Conservation (phyloP, 345 rosid species). For the Erysimum cheiranthoides region DNA sequence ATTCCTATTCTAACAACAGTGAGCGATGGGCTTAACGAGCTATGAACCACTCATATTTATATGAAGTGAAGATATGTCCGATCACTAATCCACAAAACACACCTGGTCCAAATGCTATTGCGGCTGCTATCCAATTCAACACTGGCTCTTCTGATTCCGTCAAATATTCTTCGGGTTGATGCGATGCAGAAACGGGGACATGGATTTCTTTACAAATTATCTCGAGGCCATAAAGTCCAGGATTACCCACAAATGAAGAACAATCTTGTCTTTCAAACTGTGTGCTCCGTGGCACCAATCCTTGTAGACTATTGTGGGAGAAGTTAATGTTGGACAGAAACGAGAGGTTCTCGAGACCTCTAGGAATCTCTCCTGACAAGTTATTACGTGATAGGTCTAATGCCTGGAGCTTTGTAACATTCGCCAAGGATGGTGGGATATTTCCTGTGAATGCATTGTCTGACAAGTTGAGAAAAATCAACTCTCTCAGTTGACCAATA, state of each 20-base stretch:
- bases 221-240: neutral
- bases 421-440: conserved; percentile 11
- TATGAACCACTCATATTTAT: conserved; percentile 2
- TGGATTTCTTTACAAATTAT: neutral
- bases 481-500: neutral
- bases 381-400: conserved; percentile 19
- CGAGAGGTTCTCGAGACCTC: neutral
- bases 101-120: neutral
- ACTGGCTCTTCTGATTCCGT: neutral
- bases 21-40: neutral
- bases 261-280: conserved; percentile 21
- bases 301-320: conserved; percentile 15
- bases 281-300: conserved; percentile 6
- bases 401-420: neutral
- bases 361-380: conserved; percentile 16
- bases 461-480: conserved; percentile 14
- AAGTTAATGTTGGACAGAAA: conserved; percentile 19
- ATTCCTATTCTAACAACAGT: neutral
- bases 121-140: neutral
- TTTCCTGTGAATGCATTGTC: conserved; percentile 12
- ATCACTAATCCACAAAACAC: conserved; percentile 1
- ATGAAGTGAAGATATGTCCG: neutral
- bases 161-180: neutral
- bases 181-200: neutral
- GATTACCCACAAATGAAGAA: conserved; percentile 18